A percentile compares a stretch with the other conserved stretches of the same genome.
Conservation (phyloP, 2,329 filamentous ascomycete species). For the Capronia epimyces region DNA sequence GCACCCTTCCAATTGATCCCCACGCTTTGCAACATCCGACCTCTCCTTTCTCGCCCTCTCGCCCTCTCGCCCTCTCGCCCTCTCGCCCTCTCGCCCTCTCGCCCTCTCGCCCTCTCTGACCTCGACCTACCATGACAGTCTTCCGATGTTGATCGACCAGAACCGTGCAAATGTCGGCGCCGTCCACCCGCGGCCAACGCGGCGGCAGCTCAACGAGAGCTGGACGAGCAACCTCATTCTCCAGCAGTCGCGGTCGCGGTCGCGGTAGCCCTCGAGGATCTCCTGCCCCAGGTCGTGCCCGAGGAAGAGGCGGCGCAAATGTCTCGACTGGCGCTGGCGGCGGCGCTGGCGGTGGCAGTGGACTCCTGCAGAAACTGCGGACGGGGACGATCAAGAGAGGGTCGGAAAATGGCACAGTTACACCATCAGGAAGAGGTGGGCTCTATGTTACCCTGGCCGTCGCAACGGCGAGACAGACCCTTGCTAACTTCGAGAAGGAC, state of each 20-base stretch:
- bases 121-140: slow-evolving; percentile 8
- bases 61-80: neutral
- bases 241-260: slow-evolving; percentile 14
- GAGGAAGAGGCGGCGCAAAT: slow-evolving; percentile 17
- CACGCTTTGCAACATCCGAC: too few species aligned
- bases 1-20: too few species aligned
- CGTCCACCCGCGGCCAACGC: slow-evolving; percentile 24
- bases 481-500: slow-evolving; percentile 16
- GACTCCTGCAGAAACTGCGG: slow-evolving; percentile 21
- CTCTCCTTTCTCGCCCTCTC: too few species aligned
- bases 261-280: slow-evolving; percentile 20
- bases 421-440: slow-evolving; percentile 20
- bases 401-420: slow-evolving; percentile 7
- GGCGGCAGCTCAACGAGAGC: slow-evolving; percentile 23
- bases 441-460: neutral
- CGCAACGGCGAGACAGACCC: neutral
- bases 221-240: slow-evolving; percentile 11
- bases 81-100: neutral
- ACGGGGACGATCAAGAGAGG: slow-evolving; percentile 18
- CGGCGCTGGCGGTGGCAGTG: slow-evolving; percentile 14
- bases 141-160: slow-evolving; percentile 22
- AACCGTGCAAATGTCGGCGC: slow-evolving; percentile 23
- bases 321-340: neutral
- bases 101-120: neutral
- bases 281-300: slow-evolving; percentile 2